Percentiles rank a stretch among this genome's conserved stretches.
These are phyloP conservation scores for Blastocladiella britannica DNA, from an alignment of 192 early-diverging fungal genomes.

Conservation along the genomic window DNA sequence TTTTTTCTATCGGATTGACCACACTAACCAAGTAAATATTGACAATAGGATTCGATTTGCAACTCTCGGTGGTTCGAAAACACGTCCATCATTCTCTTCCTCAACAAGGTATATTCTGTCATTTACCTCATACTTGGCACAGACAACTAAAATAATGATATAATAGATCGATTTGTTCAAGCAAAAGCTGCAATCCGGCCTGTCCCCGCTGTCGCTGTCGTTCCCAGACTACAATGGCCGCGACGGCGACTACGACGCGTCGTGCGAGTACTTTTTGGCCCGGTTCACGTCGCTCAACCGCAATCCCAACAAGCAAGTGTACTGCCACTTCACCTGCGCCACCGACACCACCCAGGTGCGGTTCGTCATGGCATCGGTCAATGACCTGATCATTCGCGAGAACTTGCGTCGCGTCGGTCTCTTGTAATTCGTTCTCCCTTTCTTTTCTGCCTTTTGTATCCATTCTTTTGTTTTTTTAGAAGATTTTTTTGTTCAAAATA, in stretches of 20 bases:
- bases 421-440: slow-evolving; percentile 18
- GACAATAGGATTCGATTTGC: slow-evolving; percentile 95
- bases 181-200: slow-evolving; percentile 48
- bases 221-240: slow-evolving; percentile 66
- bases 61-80: slow-evolving; percentile 92
- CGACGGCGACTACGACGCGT: slow-evolving; percentile 38
- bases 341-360: slow-evolving; percentile 70
- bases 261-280: slow-evolving; percentile 57
- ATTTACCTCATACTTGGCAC: neutral
- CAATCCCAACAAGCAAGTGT: slow-evolving; percentile 61
- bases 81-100: slow-evolving; percentile 94
- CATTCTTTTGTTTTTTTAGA: neutral
- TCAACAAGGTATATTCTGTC: slow-evolving; percentile 47
- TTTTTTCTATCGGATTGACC: too few relatives aligned
- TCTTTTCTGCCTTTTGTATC: neutral
- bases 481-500: neutral
- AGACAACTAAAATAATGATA: too few relatives aligned
- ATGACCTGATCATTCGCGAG: slow-evolving; percentile 68
- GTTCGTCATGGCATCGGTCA: slow-evolving; percentile 80
- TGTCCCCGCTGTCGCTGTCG: slow-evolving; percentile 62
- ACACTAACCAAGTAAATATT: too few relatives aligned
- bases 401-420: slow-evolving; percentile 62
- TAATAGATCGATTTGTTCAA: slow-evolving; percentile 76
- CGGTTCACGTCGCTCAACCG: slow-evolving; percentile 62
- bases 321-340: slow-evolving; percentile 73